Percentiles rank a stretch among this genome's conserved stretches.
These are phyloP conservation scores for Haplosporangium sp. DNA, from an alignment of 371 early-diverging fungal species.

Conservation along the genomic window DNA sequence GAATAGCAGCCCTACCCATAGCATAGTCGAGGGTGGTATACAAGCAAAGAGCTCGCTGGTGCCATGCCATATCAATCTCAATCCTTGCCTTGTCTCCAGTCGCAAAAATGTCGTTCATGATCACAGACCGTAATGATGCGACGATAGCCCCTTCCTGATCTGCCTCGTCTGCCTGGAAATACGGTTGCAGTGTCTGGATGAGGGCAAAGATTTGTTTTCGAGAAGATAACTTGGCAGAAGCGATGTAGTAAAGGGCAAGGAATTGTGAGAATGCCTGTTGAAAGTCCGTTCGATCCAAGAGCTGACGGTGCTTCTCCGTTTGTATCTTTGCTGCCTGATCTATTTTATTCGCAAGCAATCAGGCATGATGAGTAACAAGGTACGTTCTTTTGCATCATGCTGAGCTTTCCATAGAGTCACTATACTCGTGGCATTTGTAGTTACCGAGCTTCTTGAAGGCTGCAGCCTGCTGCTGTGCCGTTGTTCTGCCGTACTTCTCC, in stretches of 20 bases:
- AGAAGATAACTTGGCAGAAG: constrained; percentile 37
- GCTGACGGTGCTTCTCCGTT: constrained; percentile 19
- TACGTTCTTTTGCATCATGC: too few species aligned
- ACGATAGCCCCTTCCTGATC: constrained; percentile 39
- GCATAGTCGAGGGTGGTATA: constrained; percentile 51
- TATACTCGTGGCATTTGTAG: not conserved
- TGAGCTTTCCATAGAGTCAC: too few species aligned
- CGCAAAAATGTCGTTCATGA: constrained; percentile 34
- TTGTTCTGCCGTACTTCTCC: constrained; percentile 47
- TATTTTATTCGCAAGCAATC: not conserved
- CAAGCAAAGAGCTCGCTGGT: constrained; percentile 48
- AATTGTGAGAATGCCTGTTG: constrained; percentile 45
- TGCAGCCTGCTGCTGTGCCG: constrained; percentile 49
- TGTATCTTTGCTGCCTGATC: constrained; percentile 43
- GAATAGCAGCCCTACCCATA: constrained; percentile 45
- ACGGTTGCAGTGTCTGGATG: constrained; percentile 38
- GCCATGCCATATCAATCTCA: constrained; percentile 54
- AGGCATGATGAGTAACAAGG: too few species aligned
- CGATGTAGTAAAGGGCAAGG: constrained; percentile 36
- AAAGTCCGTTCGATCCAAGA: constrained; percentile 39
- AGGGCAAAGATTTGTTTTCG: constrained; percentile 52
- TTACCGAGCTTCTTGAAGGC: constrained; percentile 54
- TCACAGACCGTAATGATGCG: constrained; percentile 38
- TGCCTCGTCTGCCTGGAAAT: constrained; percentile 33
- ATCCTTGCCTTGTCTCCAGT: constrained; percentile 10